Evolutionary conservation across 2,329 filamentous ascomycete genomes (phyloP).

Genomic region (Pestalotiopsis sp.): DNA sequence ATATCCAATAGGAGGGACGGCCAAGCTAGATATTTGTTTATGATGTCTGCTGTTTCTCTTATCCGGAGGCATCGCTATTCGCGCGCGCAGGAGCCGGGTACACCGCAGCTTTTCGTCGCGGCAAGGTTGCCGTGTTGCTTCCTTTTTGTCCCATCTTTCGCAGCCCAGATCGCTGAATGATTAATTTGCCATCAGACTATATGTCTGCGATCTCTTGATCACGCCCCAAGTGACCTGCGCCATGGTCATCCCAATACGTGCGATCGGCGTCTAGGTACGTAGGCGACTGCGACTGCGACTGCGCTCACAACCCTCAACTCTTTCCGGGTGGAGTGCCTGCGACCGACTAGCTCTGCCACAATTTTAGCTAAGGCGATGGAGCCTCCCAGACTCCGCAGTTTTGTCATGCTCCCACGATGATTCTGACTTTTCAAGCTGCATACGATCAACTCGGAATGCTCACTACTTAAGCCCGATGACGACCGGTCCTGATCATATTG

Average conservation of each 20-base stretch:
- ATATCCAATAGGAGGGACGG: conserved; percentile 15
- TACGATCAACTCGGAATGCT: not conserved
- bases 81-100: not conserved
- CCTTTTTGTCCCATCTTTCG: not conserved
- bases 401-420: conserved; percentile 2
- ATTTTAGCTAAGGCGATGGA: not conserved
- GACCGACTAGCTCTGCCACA: not conserved
- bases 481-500: not conserved
- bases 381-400: conserved; percentile 5
- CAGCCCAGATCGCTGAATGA: not conserved
- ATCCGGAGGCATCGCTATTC: not conserved
- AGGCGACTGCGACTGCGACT: not conserved
- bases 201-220: not conserved
- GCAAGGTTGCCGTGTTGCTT: not conserved
- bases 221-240: conserved; percentile 5
- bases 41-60: conserved; percentile 6
- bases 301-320: not conserved
- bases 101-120: not conserved
- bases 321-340: not conserved
- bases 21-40: conserved; percentile 7
- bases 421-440: conserved; percentile 11
- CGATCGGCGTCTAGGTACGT: conserved; percentile 8
- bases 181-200: not conserved
- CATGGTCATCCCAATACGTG: conserved; percentile 11
- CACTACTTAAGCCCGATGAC: conserved; percentile 2